Conservation (phyloP, 129 eudicot species). For the sunflower (Helianthus annuus) region DNA sequence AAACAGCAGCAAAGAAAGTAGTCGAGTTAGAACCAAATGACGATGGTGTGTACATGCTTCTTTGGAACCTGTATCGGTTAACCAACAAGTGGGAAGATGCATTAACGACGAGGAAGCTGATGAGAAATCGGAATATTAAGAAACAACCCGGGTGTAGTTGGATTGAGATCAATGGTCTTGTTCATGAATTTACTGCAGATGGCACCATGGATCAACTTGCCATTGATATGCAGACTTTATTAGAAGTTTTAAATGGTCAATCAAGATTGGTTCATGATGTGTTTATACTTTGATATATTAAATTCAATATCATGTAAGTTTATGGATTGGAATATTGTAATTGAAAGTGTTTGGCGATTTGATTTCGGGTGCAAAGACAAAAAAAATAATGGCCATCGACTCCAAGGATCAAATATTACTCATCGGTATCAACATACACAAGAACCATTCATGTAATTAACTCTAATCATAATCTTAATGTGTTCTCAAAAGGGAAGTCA, state of each 20-base stretch:
- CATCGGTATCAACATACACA: no score
- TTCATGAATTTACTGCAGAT: constrained; percentile 64
- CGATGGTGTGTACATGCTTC: constrained; percentile 61
- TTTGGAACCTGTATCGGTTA: constrained; percentile 50
- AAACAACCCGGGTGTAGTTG: constrained; percentile 79
- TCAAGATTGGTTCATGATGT: constrained; percentile 17
- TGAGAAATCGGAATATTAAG: constrained; percentile 63
- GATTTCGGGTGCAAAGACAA: no score
- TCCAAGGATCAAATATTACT: no score
- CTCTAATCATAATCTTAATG: no score
- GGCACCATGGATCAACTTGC: constrained; percentile 24
- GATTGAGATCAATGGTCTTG: constrained; percentile 67
- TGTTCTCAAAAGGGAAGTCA: no score
- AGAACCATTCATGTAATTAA: no score
- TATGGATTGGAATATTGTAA: neutral
- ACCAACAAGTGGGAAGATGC: constrained; percentile 62
- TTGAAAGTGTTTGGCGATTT: neutral
- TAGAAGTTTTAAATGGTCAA: constrained; percentile 16
- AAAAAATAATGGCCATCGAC: no score
- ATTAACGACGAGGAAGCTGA: constrained; percentile 40
- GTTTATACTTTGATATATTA: neutral
- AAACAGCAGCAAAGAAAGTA: constrained; percentile 51
- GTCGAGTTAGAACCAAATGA: constrained; percentile 62
- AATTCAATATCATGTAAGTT: neutral
- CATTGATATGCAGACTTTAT: constrained; percentile 15